Evolutionary conservation across 495 filamentous ascomycete genomes (phyloP).

Genomic region (Aspergillus sclerotioniger): DNA sequence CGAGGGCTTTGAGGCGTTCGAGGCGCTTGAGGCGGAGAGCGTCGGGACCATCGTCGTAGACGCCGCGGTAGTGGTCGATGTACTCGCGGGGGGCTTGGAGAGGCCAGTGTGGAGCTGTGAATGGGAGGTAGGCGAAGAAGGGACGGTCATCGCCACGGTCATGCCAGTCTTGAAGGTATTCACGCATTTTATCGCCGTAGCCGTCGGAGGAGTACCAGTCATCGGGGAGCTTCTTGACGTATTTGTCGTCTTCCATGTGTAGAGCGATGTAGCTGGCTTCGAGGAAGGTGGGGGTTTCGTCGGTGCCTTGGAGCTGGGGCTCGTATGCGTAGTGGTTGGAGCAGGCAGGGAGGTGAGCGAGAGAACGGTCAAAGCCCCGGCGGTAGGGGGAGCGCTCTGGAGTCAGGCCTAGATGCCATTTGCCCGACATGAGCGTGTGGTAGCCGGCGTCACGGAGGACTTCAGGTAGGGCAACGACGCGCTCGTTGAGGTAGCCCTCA

Average conservation of each 20-base stretch:
- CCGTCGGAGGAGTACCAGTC: conserved; percentile 57
- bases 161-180: conserved; percentile 54
- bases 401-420: conserved; percentile 54
- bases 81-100: conserved; percentile 54
- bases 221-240: conserved; percentile 52
- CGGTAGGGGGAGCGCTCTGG: conserved; percentile 42
- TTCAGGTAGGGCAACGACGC: conserved; percentile 61
- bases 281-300: conserved; percentile 49
- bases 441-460: conserved; percentile 61
- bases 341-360: conserved; percentile 55
- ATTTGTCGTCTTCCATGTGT: conserved; percentile 58
- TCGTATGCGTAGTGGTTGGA: conserved; percentile 63
- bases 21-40: conserved; percentile 51
- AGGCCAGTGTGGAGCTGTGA: conserved; percentile 62
- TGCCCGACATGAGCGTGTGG: conserved; percentile 60
- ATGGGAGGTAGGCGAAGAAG: conserved; percentile 61
- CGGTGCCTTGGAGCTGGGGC: conserved; percentile 47
- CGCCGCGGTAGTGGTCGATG: conserved; percentile 52
- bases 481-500: conserved; percentile 64
- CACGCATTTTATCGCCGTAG: conserved; percentile 52
- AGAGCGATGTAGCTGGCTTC: conserved; percentile 54
- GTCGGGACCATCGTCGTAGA: conserved; percentile 57
- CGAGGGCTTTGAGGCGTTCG: conserved; percentile 48
- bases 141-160: conserved; percentile 46
- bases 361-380: conserved; percentile 46